Percentiles rank a stretch among this genome's conserved stretches.
These are phyloP conservation scores for Umbellularia californica DNA, from an alignment of 164 flowering plant species.

Conservation along the genomic window DNA sequence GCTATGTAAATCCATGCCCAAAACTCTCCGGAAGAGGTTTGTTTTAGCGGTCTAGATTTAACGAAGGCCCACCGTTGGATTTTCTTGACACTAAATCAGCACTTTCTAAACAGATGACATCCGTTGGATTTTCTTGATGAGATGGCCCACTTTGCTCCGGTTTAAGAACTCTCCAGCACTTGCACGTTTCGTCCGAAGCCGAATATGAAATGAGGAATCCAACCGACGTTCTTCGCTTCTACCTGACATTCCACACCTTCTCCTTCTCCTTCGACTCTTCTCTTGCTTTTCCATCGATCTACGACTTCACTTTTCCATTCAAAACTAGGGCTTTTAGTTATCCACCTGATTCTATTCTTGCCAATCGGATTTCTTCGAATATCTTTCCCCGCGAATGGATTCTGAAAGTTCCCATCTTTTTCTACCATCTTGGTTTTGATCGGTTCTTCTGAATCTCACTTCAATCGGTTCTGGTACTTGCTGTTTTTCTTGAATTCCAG, in stretches of 20 bases:
- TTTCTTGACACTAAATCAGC: no score
- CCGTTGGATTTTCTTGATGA: no score
- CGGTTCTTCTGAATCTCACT: background rate
- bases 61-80: no score
- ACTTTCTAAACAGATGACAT: no score
- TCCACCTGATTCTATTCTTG: no score
- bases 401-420: background rate
- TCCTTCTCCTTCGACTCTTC: background rate
- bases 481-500: background rate
- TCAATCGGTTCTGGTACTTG: background rate
- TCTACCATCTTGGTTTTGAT: background rate
- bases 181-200: no score
- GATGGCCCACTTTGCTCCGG: no score
- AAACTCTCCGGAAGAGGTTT: no score
- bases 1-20: no score
- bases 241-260: background rate
- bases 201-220: background rate
- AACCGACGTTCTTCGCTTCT: background rate
- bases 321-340: background rate
- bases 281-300: background rate
- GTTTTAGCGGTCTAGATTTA: no score
- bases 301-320: background rate
- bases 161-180: no score
- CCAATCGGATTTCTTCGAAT: background rate
- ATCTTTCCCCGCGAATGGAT: background rate